These are phyloP conservation scores for Saccharomycopsis fermentans DNA, from an alignment of 805 yeast genomes.

Conservation along the genomic window DNA sequence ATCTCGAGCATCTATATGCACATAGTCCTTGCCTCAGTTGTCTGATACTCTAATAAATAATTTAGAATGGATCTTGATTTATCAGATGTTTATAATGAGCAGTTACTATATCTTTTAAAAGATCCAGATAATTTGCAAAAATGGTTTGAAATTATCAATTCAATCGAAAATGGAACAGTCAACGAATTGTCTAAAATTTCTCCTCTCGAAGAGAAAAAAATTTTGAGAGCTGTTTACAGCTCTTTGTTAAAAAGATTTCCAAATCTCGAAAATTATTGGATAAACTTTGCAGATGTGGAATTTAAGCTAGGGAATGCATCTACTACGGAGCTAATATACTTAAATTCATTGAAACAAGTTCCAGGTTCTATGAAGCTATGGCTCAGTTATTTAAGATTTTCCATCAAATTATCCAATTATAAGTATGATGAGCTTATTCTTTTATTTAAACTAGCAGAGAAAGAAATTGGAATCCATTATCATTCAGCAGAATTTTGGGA, in stretches of 20 bases:
- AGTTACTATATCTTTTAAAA: conserved; percentile 12
- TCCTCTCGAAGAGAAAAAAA: conserved; percentile 23
- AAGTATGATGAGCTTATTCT: conserved; percentile 26
- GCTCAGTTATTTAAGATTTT: conserved; percentile 38
- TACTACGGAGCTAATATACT: conserved; percentile 29
- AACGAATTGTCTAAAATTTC: conserved; percentile 30
- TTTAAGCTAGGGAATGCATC: conserved; percentile 35
- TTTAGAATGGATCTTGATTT: background rate
- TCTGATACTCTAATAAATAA: background rate
- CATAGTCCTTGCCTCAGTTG: too few species aligned
- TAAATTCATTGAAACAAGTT: conserved; percentile 30
- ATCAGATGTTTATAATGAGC: conserved; percentile 1
- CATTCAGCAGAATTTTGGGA: conserved; percentile 42
- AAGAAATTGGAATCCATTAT: conserved; percentile 41
- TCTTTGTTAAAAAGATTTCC: conserved; percentile 41
- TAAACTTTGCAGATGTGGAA: conserved; percentile 41
- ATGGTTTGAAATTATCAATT: conserved; percentile 31
- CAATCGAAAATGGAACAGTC: conserved; percentile 24
- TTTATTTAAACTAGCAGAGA: conserved; percentile 39
- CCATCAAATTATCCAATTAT: conserved; percentile 21
- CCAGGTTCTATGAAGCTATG: conserved; percentile 42
- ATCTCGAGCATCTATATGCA: too few species aligned
- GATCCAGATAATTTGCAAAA: conserved; percentile 28
- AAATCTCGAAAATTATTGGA: conserved; percentile 44
- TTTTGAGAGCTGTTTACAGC: conserved; percentile 32